Conservation (phyloP, 2,329 filamentous ascomycete genomes). For the Pochonia chlamydosporia region DNA sequence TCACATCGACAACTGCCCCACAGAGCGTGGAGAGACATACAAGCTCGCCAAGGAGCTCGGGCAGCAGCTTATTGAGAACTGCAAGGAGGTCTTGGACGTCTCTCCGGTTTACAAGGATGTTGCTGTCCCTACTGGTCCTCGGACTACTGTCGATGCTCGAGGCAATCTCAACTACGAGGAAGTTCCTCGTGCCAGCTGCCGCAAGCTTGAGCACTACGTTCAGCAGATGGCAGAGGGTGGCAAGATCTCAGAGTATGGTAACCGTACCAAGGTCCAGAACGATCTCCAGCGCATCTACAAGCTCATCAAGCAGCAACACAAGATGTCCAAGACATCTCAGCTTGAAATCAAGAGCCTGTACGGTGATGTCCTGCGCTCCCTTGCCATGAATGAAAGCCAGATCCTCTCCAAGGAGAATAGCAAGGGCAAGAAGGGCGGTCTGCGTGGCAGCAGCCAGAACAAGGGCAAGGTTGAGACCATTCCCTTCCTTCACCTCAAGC, state of each 20-base stretch:
- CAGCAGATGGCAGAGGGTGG: slow-evolving; percentile 97
- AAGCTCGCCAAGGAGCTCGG: slow-evolving; percentile 94
- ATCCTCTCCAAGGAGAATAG: slow-evolving; percentile 86
- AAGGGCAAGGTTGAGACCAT: slow-evolving; percentile 97
- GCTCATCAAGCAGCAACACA: slow-evolving; percentile 97
- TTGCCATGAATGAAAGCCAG: slow-evolving; percentile 97
- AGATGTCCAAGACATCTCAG: slow-evolving; percentile 92
- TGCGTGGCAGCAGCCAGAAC: slow-evolving; percentile 47
- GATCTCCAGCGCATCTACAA: slow-evolving; percentile 95
- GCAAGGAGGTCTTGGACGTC: slow-evolving; percentile 79
- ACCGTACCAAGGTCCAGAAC: slow-evolving; percentile 95
- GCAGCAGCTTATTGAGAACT: slow-evolving; percentile 92
- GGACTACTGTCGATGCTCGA: slow-evolving; percentile 84
- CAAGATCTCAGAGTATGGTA: slow-evolving; percentile 98
- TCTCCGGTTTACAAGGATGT: slow-evolving; percentile 96
- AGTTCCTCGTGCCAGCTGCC: slow-evolving; percentile 76
- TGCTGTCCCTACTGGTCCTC: slow-evolving; percentile 81
- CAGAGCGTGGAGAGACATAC: slow-evolving; percentile 95
- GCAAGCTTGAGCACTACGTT: slow-evolving; percentile 97
- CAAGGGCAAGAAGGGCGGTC: slow-evolving; percentile 50
- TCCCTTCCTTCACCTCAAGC: slow-evolving; percentile 94
- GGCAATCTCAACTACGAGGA: slow-evolving; percentile 93
- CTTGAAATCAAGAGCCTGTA: slow-evolving; percentile 95
- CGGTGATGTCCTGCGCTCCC: slow-evolving; percentile 84
- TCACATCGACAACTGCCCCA: slow-evolving; percentile 97